Evolutionary conservation across 768 basidiomycete species (phyloP), one percentile per base, ranked within the genome.

Genomic region (Crassisporium funariophilum): DNA sequence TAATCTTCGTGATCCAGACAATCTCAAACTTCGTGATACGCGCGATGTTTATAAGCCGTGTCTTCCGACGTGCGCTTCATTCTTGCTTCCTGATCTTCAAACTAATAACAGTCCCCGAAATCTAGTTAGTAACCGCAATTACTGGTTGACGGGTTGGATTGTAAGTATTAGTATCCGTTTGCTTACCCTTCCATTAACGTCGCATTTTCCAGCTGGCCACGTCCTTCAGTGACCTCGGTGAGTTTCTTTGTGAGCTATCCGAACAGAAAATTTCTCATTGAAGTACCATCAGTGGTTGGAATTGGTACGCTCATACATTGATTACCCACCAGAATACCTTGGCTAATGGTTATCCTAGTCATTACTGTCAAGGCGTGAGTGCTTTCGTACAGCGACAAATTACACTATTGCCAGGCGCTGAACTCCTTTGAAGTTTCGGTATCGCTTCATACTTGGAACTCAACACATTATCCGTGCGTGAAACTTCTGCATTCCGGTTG

Each of bases 351-450:
- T 8, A n/a, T 47, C 33, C 12, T 36, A 83, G 81, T 69, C 19
- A 78, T 82, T 48, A 77, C 78, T 1, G 70, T 58, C 25, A 81
- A 77, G 70, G 73, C 75, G 78, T 82, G 39, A 36, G 77, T 59
- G 22, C 17, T 47, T 11, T 16, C 29, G 29, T 39, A n/a, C 27
- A 7, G 27, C 27, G 27, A 29, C 7, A 29, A 29, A 29, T 7
- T 29, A 7, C 7, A 7, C 27, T 13, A 29, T 29, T 7, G 13
- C 27, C 7, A 29, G 13, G 7, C 27, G 27, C 33, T 47, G 15
- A 36, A 41, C 19, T 23, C 34, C 10, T 35, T 13, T 27, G 12
- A 23, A 29, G 78, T 4, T 79, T 79, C 53, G 40, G 56, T 5
- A 55, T 77, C 4, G 35, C 43, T 13, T 70, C 68, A 5, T 76